Percentiles rank a stretch among this genome's conserved stretches.
Conservation (phyloP, 148 eudicot genomes). For the Pouteria glomerata region DNA sequence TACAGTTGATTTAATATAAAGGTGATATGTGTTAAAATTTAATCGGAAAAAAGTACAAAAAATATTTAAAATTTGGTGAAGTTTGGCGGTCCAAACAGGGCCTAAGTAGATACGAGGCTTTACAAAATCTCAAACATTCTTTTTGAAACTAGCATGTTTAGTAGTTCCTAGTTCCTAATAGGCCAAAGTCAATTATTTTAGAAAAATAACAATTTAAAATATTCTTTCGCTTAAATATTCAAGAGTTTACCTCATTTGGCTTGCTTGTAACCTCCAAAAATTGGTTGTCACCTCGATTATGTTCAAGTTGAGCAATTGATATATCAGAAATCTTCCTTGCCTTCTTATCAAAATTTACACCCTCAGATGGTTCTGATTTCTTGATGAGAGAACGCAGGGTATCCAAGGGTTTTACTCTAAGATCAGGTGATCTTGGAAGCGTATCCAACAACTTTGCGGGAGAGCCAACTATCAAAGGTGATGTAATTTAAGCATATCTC, state of each 20-base stretch:
- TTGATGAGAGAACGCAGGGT: neutral
- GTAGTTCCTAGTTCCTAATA: neutral
- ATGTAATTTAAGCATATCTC: neutral
- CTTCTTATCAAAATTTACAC: neutral
- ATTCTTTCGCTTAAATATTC: neutral
- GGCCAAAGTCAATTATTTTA: neutral
- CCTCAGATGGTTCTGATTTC: neutral
- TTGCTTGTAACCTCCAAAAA: conserved; percentile 15
- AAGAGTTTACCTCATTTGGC: conserved; percentile 13
- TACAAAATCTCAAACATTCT: no score
- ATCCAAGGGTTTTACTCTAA: neutral
- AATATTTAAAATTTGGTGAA: no score
- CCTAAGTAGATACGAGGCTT: no score
- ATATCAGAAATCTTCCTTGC: neutral
- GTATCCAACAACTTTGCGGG: neutral
- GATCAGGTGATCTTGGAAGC: conserved; percentile 1
- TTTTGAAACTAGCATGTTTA: neutral
- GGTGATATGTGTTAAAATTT: no score
- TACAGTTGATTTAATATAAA: no score
- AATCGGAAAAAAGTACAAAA: no score
- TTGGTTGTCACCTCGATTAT: conserved; percentile 4
- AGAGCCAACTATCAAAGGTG: neutral
- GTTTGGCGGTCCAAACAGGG: no score
- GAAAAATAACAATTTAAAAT: neutral
- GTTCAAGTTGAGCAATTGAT: conserved; percentile 1